Base-by-base conservation (phyloP, 2,329 filamentous ascomycete genomes). In the Fusarium piperis region DNA sequence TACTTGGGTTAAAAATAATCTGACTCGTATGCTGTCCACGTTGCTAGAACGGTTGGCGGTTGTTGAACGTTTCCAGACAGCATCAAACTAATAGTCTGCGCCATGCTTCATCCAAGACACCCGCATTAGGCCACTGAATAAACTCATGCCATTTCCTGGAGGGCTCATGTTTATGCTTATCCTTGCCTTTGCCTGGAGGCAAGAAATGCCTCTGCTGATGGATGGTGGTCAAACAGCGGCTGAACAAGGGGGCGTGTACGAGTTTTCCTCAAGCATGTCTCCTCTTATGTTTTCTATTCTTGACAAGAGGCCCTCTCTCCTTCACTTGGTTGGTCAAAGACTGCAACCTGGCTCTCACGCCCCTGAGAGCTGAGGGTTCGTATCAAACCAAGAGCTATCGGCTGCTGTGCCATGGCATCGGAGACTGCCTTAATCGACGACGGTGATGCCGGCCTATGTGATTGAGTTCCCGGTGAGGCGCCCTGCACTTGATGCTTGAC, bases 331-430 rank as follows among this genome's bases (percentile, higher is more conserved):
- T 48, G 63, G 35, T 32, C 23, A 39, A 18, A n/a, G 46, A 20
- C 18, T 3, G 8, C 15, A 16, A 12, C 18, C 32, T 6, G 13
- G 3, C 8, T 23, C 15, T 30, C 32, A 36, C 55, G 23, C 13
- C 10, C 30, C 33, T 44, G 5, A 18, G 4, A 39, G 23, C 32
- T 59, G 41, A 35, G 26, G 30, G 48, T 69, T 76, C 74, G 74
- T 76, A 74, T 75, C 59, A 48, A 41, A 32, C 2, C 16, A 57
- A 28, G 11, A 62, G 26, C 56, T 41, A 64, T 72, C 69, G 63
- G 73, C 74, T 76, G 74, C 73, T 60, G 74, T 76, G 71, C 59
- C 46, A 76, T 71, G 64, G 32, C 51, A 57, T 59, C 56, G 56
- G 68, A 52, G 18, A 2, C 15, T 11, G 4, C 20, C 64, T 53